Evolutionary conservation across 2,329 filamentous ascomycete species (phyloP), one percentile per base, ranked within the genome.

Genomic region (Fusarium chaquense): DNA sequence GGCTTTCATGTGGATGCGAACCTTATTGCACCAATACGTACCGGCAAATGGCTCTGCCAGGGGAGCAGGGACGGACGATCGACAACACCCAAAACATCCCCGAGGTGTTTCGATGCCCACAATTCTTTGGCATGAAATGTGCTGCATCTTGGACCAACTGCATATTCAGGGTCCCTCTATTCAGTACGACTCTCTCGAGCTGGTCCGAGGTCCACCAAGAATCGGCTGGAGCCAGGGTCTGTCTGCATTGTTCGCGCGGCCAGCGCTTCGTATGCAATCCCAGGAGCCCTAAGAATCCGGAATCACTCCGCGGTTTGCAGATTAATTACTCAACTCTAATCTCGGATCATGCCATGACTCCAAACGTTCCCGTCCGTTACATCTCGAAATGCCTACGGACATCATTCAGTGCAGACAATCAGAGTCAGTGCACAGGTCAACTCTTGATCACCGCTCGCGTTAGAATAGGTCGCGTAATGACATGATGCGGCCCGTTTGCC

Each of bases 81-180:
- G 62, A 73, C 65, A 43, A 43, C 47, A 52, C 62, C 44, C 32
- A 47, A 65, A 59, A 62, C 67, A 63, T 62, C 53, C 41, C 58
- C 43, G 49, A 55, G 53, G 60, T 50, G 66, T 70, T 66, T 67
- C 58, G 56, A 24, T 50, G 50, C 54, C 61, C 63, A 67, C 58
- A 44, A 46, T 55, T 40, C n/a, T 40, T 60, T 59, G 41, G 35
- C 61, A 38, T 51, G 41, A 53, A 44, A 32, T 54, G 51, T 62
- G 54, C 58, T 61, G 59, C 60, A 62, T 47, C 55, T 56, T 58
- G 68, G 59, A 72, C 73, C 73, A 75, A 75, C 73, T 62, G 73
- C 73, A 75, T 75, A 73, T 64, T 53, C 56, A 71, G 59, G 67
- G 64, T 71, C 67, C 35, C 32, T 49, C 58, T 41, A 55, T 58